These are phyloP conservation scores for Corynascus novoguineensis DNA, from an alignment of 495 filamentous ascomycete species.

Conservation along the genomic window DNA sequence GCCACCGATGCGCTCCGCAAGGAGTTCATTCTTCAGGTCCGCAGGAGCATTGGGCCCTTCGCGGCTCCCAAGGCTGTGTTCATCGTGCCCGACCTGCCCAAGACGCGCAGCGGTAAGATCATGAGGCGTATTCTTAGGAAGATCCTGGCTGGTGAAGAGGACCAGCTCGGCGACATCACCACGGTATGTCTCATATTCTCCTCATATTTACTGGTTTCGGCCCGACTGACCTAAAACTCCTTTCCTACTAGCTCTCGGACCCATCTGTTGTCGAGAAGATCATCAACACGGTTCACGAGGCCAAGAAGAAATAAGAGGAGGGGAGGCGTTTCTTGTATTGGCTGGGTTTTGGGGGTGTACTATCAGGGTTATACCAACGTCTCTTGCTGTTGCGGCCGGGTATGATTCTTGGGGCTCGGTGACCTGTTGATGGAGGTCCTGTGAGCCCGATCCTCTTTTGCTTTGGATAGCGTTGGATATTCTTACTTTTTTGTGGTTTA, in stretches of 20 bases:
- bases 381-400: slow-evolving; percentile 2
- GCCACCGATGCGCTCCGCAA: slow-evolving; percentile 77
- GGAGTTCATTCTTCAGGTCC: slow-evolving; percentile 88
- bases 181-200: slow-evolving; percentile 57
- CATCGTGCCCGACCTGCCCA: slow-evolving; percentile 86
- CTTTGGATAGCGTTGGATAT: slow-evolving; percentile 1
- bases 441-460: background rate
- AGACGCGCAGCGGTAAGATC: slow-evolving; percentile 96
- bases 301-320: slow-evolving; percentile 42
- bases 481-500: background rate
- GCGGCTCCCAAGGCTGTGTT: slow-evolving; percentile 92
- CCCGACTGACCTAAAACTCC: slow-evolving; percentile 33
- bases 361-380: slow-evolving; percentile 18
- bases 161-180: slow-evolving; percentile 86
- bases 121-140: slow-evolving; percentile 97
- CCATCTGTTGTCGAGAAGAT: slow-evolving; percentile 86
- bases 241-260: slow-evolving; percentile 65
- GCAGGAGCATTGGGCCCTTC: slow-evolving; percentile 95
- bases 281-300: slow-evolving; percentile 67
- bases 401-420: background rate
- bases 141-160: slow-evolving; percentile 94
- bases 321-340: background rate
- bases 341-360: slow-evolving; percentile 7
- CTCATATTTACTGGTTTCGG: background rate
- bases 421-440: background rate